Conservation (phyloP, 1,139 yeast genomes). For the Petasospora fabianii region DNA sequence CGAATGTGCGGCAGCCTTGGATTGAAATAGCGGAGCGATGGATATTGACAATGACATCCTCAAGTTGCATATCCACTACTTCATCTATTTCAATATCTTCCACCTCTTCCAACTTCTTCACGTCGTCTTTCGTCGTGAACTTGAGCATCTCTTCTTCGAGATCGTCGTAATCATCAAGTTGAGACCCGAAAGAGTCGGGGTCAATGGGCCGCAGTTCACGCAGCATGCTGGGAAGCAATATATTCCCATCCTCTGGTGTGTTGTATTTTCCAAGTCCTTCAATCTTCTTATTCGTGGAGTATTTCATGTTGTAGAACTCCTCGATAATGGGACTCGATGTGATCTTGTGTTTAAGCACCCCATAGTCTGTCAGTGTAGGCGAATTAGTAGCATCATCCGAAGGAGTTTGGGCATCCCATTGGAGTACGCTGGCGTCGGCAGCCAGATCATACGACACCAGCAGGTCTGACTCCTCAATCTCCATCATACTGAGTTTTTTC, state of each 20-base stretch:
- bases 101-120: neutral
- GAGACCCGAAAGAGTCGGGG: conserved; percentile 23
- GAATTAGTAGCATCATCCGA: neutral
- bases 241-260: conserved; percentile 16
- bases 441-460: neutral
- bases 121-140: conserved; percentile 12
- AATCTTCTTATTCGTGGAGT: conserved; percentile 17
- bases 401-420: neutral
- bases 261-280: conserved; percentile 18
- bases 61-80: conserved; percentile 4
- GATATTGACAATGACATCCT: conserved; percentile 32
- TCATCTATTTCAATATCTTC: neutral
- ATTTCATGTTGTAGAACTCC: conserved; percentile 13
- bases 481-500: neutral
- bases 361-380: neutral
- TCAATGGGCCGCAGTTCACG: conserved; percentile 16
- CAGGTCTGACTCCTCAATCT: neutral
- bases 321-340: conserved; percentile 19
- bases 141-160: conserved; percentile 22
- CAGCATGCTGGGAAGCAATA: conserved; percentile 15
- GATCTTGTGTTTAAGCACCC: conserved; percentile 12
- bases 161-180: conserved; percentile 21
- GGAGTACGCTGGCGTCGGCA: neutral
- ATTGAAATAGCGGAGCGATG: no score
- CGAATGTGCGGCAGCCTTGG: conserved; percentile 34